Evolutionary conservation across 768 basidiomycete genomes (phyloP).

Genomic region (Termitomyces sp.): DNA sequence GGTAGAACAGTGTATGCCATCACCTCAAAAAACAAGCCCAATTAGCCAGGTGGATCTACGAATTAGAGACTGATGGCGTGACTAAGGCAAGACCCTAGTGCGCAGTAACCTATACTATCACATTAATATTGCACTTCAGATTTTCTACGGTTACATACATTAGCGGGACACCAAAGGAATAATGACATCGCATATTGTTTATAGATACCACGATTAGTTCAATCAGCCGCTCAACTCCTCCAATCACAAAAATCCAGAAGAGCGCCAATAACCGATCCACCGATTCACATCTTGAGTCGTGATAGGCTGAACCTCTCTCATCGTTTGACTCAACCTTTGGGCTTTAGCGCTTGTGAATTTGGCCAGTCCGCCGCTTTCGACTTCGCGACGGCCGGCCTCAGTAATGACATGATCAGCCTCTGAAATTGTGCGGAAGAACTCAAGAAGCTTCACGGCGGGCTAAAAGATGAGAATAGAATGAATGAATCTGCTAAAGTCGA

Average conservation of each 20-base stretch:
- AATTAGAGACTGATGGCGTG: not conserved
- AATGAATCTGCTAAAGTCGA: not conserved
- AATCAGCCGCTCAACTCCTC: not conserved
- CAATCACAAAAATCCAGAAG: constrained; percentile 1
- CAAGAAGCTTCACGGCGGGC: constrained; percentile 30
- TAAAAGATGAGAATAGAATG: constrained; percentile 1
- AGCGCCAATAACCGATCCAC: constrained; percentile 13
- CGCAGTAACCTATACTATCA: not conserved
- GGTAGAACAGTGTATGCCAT: not conserved
- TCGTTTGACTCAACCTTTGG: constrained; percentile 9
- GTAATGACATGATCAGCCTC: constrained; percentile 12
- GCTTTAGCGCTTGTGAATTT: constrained; percentile 9
- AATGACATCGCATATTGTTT: not conserved
- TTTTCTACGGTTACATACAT: not conserved
- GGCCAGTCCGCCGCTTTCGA: constrained; percentile 10
- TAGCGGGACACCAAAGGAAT: not conserved
- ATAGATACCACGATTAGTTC: not conserved
- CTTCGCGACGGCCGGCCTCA: not conserved
- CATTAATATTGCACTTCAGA: not conserved
- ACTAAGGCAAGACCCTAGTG: too few relatives aligned
- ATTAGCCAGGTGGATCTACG: not conserved
- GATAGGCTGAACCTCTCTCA: constrained; percentile 5
- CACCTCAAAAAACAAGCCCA: not conserved
- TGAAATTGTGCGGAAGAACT: constrained; percentile 25
- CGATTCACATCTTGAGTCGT: constrained; percentile 2